These are phyloP conservation scores for Colletotrichum caudatum DNA, from an alignment of 2,329 filamentous ascomycete genomes.

Conservation along the genomic window DNA sequence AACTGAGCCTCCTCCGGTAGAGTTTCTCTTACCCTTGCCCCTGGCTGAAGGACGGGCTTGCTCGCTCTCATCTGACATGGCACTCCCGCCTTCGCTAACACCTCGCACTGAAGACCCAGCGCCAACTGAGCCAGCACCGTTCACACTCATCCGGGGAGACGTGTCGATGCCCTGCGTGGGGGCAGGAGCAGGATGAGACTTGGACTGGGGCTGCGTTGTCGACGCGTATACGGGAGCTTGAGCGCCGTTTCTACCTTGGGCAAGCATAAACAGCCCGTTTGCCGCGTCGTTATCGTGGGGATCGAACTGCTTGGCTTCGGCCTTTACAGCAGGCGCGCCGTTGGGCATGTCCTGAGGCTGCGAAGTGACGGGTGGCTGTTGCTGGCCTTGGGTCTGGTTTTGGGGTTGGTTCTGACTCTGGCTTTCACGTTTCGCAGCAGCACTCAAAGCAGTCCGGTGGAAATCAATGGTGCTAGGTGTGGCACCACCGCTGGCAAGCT, in stretches of 20 bases:
- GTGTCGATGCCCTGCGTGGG: constrained; percentile 54
- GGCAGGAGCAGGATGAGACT: constrained; percentile 61
- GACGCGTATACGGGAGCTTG: constrained; percentile 63
- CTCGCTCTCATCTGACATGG: constrained; percentile 79
- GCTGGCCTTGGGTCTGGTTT: constrained; percentile 45
- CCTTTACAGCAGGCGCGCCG: constrained; percentile 56
- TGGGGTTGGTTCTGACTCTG: constrained; percentile 57
- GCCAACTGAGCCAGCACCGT: constrained; percentile 58
- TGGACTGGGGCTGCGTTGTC: constrained; percentile 59
- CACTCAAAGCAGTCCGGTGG: constrained; percentile 89
- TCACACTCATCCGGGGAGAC: constrained; percentile 65
- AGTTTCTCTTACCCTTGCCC: constrained; percentile 77
- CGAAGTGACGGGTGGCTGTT: constrained; percentile 44
- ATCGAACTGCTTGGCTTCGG: constrained; percentile 73
- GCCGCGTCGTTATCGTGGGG: constrained; percentile 95
- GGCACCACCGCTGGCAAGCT: constrained; percentile 81
- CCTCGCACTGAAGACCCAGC: constrained; percentile 59
- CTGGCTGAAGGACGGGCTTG: constrained; percentile 74
- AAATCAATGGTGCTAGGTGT: constrained; percentile 95
- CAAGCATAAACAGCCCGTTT: constrained; percentile 92
- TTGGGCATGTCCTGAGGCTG: constrained; percentile 52
- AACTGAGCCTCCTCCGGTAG: constrained; percentile 54
- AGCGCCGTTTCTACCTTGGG: constrained; percentile 75
- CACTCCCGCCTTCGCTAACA: constrained; percentile 76
- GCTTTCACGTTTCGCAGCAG: constrained; percentile 73